Base-by-base conservation (phyloP, 371 early-diverging fungal genomes). In the Lichtheimia ornata region DNA sequence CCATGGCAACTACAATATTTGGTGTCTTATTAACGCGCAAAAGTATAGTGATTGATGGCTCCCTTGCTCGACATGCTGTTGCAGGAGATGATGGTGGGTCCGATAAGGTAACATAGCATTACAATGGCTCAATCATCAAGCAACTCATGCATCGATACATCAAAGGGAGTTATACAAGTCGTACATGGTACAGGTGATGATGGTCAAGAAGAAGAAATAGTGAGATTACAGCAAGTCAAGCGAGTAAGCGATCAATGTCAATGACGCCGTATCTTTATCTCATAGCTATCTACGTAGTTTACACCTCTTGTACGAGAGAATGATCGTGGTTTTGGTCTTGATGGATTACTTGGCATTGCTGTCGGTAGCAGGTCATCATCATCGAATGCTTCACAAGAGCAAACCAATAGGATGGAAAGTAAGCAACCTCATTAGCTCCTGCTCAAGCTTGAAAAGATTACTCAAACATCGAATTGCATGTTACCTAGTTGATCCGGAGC, bases 241-340 rank as follows among this genome's bases (percentile, higher is more conserved):
- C 47, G 47, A n/a, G 47, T 47, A 47, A 47, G 47, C 5, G 11
- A 47, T 3, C n/a, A 11, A 18, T n/a, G 7, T n/a, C 4, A 11
- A 45, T n/a, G 11, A 13, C 4, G 45, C 17, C 17, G 4, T 15
- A 5, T 15, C 6, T 2, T n/a, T 22, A 11, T 18, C 18, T n/a
- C 4, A 22, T 22, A n/a, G 22, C 5, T 22, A 22, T 47, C 30
- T 40, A 41, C 5, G 12, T 1, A 56, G 57, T 56, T 56, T 45
- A 35, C 40, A 17, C 57, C 57, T 7, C 45, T 56, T 44, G 43
- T 56, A 6, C 41, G 42, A 56, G 57, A 56, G 14, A 41, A 35
- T 7, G 57, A 56, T 12, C 57, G 57, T 27, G 22, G 28, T 6
- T 56, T 56, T 56, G 57, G 57, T 22, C 43, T 56, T 3, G 57